These are phyloP conservation scores for Medicago lupulina DNA, from an alignment of 306 rosid genomes.

Conservation along the genomic window DNA sequence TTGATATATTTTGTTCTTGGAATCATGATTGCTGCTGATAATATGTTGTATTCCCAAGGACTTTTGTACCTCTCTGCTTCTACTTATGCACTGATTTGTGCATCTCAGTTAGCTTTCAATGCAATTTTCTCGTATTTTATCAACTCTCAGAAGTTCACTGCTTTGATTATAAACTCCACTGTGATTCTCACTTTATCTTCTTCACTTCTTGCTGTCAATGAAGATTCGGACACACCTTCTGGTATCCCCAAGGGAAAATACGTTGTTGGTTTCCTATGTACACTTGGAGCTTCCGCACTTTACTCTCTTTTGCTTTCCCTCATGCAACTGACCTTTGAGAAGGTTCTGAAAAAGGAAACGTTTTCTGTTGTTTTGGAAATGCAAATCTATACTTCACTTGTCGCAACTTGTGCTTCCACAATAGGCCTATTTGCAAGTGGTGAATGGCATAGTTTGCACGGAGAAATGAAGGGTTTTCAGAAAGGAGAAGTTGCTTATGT, in stretches of 20 bases:
- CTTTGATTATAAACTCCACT: slow-evolving; percentile 70
- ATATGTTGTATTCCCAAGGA: slow-evolving; percentile 80
- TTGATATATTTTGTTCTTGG: slow-evolving; percentile 70
- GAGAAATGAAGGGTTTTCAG: slow-evolving; percentile 67
- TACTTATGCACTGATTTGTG: slow-evolving; percentile 84
- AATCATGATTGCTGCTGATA: slow-evolving; percentile 69
- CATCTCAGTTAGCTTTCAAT: slow-evolving; percentile 88
- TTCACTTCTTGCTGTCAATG: slow-evolving; percentile 78
- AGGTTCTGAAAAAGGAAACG: slow-evolving; percentile 78
- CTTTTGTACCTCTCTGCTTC: slow-evolving; percentile 91
- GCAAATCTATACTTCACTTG: slow-evolving; percentile 85
- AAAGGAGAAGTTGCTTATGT: slow-evolving; percentile 69
- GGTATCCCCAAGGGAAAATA: slow-evolving; percentile 56
- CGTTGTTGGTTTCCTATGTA: slow-evolving; percentile 68
- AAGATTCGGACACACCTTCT: slow-evolving; percentile 58
- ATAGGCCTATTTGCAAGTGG: slow-evolving; percentile 82
- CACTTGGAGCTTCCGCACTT: slow-evolving; percentile 81
- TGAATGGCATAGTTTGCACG: slow-evolving; percentile 75
- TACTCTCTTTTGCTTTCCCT: slow-evolving; percentile 87
- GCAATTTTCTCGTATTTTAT: slow-evolving; percentile 84
- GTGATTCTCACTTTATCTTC: slow-evolving; percentile 72
- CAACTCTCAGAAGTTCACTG: slow-evolving; percentile 86
- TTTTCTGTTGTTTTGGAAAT: slow-evolving; percentile 85
- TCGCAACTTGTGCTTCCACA: slow-evolving; percentile 68
- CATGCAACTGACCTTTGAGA: slow-evolving; percentile 84